These are phyloP conservation scores for Sesbania bispinosa DNA, from an alignment of 306 rosid species.

Conservation along the genomic window DNA sequence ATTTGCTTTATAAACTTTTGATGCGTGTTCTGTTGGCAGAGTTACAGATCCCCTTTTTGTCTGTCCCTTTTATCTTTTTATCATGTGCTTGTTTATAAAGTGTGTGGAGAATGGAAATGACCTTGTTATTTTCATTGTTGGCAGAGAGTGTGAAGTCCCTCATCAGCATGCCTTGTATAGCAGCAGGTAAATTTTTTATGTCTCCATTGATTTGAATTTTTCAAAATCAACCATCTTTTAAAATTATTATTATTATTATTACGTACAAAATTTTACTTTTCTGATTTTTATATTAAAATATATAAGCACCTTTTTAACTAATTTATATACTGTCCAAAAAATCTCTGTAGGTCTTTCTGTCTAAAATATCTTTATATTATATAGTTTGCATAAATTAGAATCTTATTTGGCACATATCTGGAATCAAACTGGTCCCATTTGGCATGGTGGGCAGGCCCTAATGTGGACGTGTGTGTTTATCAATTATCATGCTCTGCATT, in stretches of 20 bases:
- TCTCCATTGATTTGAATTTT: not conserved
- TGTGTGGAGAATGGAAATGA: too few relatives aligned
- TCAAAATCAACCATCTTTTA: not conserved
- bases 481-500: not conserved
- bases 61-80: not conserved
- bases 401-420: not conserved
- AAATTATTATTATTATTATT: not conserved
- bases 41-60: not conserved
- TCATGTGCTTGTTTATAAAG: not conserved
- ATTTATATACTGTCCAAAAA: not conserved
- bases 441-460: not conserved
- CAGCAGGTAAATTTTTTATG: not conserved
- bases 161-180: slow-evolving; percentile 49
- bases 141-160: slow-evolving; percentile 78
- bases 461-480: not conserved
- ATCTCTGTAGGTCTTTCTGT: not conserved
- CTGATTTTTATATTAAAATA: not conserved
- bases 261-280: not conserved
- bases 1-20: not conserved
- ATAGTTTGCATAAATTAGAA: not conserved
- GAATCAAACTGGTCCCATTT: not conserved
- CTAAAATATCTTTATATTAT: not conserved
- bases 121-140: not conserved
- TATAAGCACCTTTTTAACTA: not conserved
- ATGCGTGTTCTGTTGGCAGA: not conserved